Percentiles rank a stretch among this genome's conserved stretches.
Conservation (phyloP, 257 asterid species). For the Scutellaria galericulata region DNA sequence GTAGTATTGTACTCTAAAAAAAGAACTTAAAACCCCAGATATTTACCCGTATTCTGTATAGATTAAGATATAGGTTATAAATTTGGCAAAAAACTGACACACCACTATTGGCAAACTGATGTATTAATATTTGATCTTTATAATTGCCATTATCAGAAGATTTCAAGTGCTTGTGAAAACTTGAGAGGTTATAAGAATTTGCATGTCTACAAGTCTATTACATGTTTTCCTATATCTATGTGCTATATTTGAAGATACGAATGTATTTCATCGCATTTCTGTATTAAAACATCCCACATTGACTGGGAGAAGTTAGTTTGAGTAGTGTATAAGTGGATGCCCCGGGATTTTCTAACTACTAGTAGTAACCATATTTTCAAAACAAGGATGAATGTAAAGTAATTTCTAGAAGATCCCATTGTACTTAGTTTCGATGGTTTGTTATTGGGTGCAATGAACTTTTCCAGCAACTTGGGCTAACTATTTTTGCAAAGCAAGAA, state of each 20-base stretch:
- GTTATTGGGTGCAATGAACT: no score
- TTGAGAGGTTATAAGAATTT: neutral
- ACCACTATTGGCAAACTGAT: neutral
- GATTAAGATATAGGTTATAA: neutral
- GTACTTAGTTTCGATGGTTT: no score
- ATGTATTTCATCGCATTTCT: neutral
- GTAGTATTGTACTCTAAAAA: neutral
- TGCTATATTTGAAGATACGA: neutral
- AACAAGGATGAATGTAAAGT: no score
- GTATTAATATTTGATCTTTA: neutral
- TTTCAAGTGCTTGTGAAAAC: neutral
- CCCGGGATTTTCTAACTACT: no score
- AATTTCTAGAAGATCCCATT: no score
- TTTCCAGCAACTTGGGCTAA: no score
- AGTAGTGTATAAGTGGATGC: no score
- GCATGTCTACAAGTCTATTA: neutral
- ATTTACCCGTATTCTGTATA: neutral
- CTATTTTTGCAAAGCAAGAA: no score
- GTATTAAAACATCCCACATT: no score
- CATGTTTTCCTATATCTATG: neutral
- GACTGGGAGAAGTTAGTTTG: no score
- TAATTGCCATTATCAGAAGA: neutral
- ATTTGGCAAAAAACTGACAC: neutral
- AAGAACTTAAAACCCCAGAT: neutral
- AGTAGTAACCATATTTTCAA: no score